A percentile compares a stretch with the other conserved stretches of the same genome.
Conservation (phyloP, 306 rosid genomes). For the Quercus dentata region DNA sequence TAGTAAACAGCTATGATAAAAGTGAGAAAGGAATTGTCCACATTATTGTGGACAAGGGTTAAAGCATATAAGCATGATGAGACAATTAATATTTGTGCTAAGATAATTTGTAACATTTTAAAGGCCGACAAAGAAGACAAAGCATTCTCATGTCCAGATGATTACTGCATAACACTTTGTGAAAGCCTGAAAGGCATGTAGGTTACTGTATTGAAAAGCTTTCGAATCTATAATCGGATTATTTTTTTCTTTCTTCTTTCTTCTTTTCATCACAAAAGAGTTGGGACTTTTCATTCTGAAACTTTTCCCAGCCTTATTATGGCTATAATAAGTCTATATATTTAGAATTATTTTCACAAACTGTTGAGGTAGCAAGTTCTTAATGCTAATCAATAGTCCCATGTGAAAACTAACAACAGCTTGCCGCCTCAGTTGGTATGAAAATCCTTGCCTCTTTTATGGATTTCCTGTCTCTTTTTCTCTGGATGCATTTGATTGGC, state of each 20-base stretch:
- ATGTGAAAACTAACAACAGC: too few relatives aligned
- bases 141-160: not conserved
- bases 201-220: not conserved
- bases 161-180: not conserved
- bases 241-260: too few relatives aligned
- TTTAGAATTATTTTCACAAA: too few relatives aligned
- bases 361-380: too few relatives aligned
- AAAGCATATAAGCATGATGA: not conserved
- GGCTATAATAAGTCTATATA: too few relatives aligned
- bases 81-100: not conserved
- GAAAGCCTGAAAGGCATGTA: not conserved
- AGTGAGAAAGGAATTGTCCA: not conserved
- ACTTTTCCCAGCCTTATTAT: not conserved
- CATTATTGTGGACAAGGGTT: slow-evolving; percentile 2
- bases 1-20: not conserved
- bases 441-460: too few relatives aligned
- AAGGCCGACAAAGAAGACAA: not conserved
- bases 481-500: too few relatives aligned
- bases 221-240: not conserved
- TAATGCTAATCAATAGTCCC: too few relatives aligned
- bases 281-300: not conserved
- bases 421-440: too few relatives aligned
- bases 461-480: too few relatives aligned
- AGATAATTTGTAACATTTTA: not conserved
- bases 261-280: not conserved